Evolutionary conservation across 116 monocot genomes (phyloP).

Genomic region (Posidonia oceanica): DNA sequence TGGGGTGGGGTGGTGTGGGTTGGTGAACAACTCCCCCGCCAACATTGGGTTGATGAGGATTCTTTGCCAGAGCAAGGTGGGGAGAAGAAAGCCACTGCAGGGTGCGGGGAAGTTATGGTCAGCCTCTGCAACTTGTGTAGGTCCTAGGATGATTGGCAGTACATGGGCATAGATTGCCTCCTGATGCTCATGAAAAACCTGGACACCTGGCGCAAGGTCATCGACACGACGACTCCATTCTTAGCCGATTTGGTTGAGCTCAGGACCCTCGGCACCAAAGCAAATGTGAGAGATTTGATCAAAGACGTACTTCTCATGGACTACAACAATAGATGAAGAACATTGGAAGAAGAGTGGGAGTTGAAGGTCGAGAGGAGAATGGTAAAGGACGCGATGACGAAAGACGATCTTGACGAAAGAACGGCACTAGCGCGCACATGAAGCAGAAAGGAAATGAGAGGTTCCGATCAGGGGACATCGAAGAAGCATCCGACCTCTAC

Average conservation of each 20-base stretch:
- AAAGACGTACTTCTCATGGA: conserved; percentile 17
- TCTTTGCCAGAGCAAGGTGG: conserved; percentile 32
- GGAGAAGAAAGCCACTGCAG: conserved; percentile 28
- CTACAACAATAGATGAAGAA: background rate
- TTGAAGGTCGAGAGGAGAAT: conserved; percentile 30
- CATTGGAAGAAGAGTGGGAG: conserved; percentile 18
- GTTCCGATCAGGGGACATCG: conserved; percentile 33
- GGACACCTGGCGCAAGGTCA: conserved; percentile 14
- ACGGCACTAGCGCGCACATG: conserved; percentile 5
- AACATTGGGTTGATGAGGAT: conserved; percentile 51
- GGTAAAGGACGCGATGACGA: conserved; percentile 18
- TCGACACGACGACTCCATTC: conserved; percentile 12
- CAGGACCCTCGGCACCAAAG: conserved; percentile 21
- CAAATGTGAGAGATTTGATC: conserved; percentile 30
- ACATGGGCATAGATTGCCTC: conserved; percentile 77
- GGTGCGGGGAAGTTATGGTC: conserved; percentile 13
- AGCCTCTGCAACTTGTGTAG: conserved; percentile 49
- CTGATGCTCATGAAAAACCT: conserved; percentile 32
- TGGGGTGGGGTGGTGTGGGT: conserved; percentile 66
- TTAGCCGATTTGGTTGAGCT: conserved; percentile 51
- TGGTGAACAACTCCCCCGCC: conserved; percentile 45
- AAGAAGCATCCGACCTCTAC: conserved; percentile 24
- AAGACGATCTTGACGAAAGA: conserved; percentile 14
- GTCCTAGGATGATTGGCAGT: conserved; percentile 72
- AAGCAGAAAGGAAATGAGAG: conserved; percentile 43